A percentile compares a stretch with the other conserved stretches of the same genome.
phyloP scores from a whole-genome alignment of 2,329 filamentous ascomycete species.

The Corynespora cassiicola region DNA sequence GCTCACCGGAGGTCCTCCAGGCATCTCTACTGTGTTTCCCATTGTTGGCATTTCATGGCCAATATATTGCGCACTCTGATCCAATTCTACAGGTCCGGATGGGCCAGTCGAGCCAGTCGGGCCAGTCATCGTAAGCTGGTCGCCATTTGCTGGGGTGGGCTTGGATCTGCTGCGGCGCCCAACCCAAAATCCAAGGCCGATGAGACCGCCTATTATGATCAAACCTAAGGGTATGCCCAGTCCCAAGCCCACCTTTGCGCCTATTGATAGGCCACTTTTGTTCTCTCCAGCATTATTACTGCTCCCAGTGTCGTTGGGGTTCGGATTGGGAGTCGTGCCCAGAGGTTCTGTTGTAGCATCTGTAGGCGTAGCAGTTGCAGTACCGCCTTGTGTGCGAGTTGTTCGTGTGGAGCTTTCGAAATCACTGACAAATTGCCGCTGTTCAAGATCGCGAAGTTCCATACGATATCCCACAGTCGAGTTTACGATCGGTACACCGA shows the following conservation, averaged over 20 bases:
- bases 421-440: background rate
- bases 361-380: background rate
- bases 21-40: conserved; percentile 4
- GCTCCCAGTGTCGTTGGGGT: background rate
- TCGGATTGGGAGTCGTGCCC: background rate
- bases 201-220: conserved; percentile 3
- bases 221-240: conserved; percentile 6
- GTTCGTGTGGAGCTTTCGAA: background rate
- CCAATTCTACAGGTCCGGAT: conserved; percentile 2
- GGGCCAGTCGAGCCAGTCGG: background rate
- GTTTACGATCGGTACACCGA: background rate
- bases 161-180: conserved; percentile 5
- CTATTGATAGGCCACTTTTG: conserved; percentile 6
- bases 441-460: background rate
- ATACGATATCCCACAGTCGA: conserved; percentile 1
- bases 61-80: conserved; percentile 4
- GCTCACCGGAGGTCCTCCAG: no score
- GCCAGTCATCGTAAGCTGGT: background rate
- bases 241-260: conserved; percentile 11
- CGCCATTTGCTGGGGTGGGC: background rate
- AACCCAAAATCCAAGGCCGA: conserved; percentile 5
- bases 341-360: background rate
- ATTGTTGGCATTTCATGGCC: conserved; percentile 4
- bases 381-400: background rate
- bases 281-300: conserved; percentile 1